Conservation (phyloP, 2,329 filamentous ascomycete species). For the Rhynchosporium secalis region DNA sequence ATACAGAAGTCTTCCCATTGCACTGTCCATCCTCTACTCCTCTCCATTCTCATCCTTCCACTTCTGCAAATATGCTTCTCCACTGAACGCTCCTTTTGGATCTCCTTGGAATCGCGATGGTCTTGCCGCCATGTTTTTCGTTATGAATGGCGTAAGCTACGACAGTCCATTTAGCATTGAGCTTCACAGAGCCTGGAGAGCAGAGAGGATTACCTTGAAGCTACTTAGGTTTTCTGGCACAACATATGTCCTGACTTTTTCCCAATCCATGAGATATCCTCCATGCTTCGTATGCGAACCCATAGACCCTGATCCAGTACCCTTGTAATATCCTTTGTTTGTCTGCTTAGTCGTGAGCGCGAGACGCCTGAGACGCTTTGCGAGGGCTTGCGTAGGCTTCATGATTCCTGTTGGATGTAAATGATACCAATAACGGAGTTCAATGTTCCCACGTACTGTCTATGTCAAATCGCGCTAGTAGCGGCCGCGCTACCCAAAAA, state of each 20-base stretch:
- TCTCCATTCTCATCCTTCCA: constrained; percentile 69
- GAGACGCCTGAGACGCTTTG: constrained; percentile 70
- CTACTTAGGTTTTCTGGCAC: constrained; percentile 68
- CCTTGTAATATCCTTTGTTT: constrained; percentile 96
- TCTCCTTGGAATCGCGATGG: constrained; percentile 54
- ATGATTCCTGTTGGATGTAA: constrained; percentile 44
- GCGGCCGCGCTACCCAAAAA: constrained; percentile 33
- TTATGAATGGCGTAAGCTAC: constrained; percentile 80
- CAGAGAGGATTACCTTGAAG: constrained; percentile 62
- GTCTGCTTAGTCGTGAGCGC: constrained; percentile 89
- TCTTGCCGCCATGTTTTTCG: constrained; percentile 54
- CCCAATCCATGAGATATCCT: constrained; percentile 79
- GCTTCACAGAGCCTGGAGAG: background rate
- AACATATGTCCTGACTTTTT: constrained; percentile 87
- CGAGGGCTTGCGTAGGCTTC: constrained; percentile 68
- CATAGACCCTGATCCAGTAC: constrained; percentile 84
- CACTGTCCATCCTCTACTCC: constrained; percentile 32
- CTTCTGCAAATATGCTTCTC: constrained; percentile 60
- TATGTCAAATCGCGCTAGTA: constrained; percentile 23
- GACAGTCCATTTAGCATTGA: constrained; percentile 10
- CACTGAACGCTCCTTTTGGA: constrained; percentile 59
- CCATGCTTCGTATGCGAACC: constrained; percentile 82
- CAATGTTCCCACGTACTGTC: background rate
- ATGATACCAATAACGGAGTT: background rate
- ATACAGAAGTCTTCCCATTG: background rate